Conservation (phyloP, 139 green algal genomes). For the Zygnema cylindricum region DNA sequence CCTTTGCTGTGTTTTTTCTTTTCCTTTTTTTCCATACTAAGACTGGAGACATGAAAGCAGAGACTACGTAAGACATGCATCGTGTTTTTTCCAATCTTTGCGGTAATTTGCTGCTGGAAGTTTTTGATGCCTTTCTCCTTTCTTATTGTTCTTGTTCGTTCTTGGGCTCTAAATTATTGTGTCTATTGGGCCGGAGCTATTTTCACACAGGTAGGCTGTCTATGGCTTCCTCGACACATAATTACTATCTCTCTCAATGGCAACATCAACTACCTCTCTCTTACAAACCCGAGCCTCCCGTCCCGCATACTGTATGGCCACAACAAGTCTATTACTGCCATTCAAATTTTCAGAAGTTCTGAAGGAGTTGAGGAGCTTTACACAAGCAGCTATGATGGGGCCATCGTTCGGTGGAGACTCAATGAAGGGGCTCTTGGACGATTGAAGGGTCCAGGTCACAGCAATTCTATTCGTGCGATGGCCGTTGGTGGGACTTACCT, state of each 20-base stretch:
- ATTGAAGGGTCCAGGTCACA: constrained; percentile 37
- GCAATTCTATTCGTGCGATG: constrained; percentile 16
- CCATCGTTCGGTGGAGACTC: constrained; percentile 36
- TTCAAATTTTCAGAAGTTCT: not conserved
- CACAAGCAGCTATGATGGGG: constrained; percentile 59
- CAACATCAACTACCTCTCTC: constrained; percentile 59
- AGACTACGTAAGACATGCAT: no score
- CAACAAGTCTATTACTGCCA: constrained; percentile 54
- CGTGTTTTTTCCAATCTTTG: no score
- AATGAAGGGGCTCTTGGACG: constrained; percentile 29
- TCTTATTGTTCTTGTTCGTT: no score
- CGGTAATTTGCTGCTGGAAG: no score
- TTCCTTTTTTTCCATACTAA: no score
- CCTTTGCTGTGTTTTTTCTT: no score
- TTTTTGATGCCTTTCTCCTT: no score
- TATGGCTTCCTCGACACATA: constrained; percentile 57
- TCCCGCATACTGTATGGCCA: constrained; percentile 38
- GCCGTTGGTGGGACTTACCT: constrained; percentile 25
- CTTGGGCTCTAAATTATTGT: no score
- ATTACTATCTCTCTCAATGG: constrained; percentile 61
- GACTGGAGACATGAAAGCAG: no score
- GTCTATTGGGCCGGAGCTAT: not conserved
- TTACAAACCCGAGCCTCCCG: not conserved
- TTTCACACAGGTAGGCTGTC: constrained; percentile 63
- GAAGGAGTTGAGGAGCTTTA: constrained; percentile 29